Percentiles rank a stretch among this genome's conserved stretches.
Conservation (phyloP, 1,284 basidiomycete genomes). For the Mycosarcoma mackinlayi region DNA sequence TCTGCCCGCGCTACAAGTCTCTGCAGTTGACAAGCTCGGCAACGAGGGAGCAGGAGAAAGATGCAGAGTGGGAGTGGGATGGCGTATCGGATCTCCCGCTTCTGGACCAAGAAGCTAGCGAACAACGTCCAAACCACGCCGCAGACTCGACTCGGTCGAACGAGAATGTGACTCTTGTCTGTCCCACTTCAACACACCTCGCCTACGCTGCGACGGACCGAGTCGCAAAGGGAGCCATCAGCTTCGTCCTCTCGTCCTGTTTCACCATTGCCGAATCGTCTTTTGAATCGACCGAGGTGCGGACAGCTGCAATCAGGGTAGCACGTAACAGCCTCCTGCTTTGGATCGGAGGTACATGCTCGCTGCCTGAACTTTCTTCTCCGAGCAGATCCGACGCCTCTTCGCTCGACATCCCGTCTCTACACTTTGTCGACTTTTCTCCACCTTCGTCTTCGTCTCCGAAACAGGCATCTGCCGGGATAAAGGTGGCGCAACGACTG, state of each 20-base stretch:
- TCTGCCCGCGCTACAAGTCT: constrained; percentile 33
- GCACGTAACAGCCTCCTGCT: constrained; percentile 21
- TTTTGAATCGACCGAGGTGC: constrained; percentile 1
- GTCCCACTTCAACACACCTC: constrained; percentile 21
- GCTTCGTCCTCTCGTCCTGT: constrained; percentile 34
- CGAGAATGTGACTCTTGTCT: constrained; percentile 1
- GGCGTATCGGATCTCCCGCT: constrained; percentile 60
- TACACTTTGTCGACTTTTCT: background rate
- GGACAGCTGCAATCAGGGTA: constrained; percentile 8
- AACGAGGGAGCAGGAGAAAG: background rate
- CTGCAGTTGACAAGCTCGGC: background rate
- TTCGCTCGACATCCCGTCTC: background rate
- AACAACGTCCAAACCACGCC: background rate
- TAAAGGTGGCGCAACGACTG: constrained; percentile 9
- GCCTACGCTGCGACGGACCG: constrained; percentile 13
- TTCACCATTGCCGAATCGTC: constrained; percentile 31
- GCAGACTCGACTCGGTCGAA: background rate
- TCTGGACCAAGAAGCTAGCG: constrained; percentile 32
- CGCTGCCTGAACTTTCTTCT: background rate
- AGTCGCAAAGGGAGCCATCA: constrained; percentile 37
- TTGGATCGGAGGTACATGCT: constrained; percentile 39
- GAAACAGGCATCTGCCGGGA: background rate
- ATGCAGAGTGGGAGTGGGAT: constrained; percentile 64
- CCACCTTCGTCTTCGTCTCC: background rate
- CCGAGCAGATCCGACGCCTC: background rate